A percentile compares a stretch with the other conserved stretches of the same genome.
phyloP scores from a whole-genome alignment of 768 basidiomycete species.

The Boletus sp. region DNA sequence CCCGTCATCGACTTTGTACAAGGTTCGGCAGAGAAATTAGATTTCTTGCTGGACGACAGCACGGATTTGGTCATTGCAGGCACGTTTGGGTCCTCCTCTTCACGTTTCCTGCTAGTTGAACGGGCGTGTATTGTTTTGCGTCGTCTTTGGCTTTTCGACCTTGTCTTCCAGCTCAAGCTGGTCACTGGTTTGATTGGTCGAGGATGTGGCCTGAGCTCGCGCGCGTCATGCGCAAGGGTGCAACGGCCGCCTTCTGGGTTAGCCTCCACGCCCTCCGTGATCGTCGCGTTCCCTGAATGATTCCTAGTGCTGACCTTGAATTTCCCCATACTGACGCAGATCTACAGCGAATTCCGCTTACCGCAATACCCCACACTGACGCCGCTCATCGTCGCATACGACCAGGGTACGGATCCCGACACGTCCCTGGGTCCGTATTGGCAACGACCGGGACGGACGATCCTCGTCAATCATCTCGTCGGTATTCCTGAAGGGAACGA shows the following conservation, averaged over 20 bases:
- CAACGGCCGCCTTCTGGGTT: conserved; percentile 75
- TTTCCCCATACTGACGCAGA: not conserved
- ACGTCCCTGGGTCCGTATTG: conserved; percentile 4
- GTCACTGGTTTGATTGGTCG: conserved; percentile 79
- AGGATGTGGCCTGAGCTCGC: conserved; percentile 67
- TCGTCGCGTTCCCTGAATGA: not conserved
- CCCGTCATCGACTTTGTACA: conserved; percentile 31
- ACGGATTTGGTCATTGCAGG: conserved; percentile 71
- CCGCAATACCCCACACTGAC: not conserved
- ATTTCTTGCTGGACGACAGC: conserved; percentile 43
- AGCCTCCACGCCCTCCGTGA: conserved; percentile 6
- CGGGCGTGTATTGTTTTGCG: not conserved
- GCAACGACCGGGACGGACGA: conserved; percentile 3
- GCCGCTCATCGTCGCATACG: conserved; percentile 1
- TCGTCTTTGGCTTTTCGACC: not conserved
- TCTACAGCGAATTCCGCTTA: conserved; percentile 8
- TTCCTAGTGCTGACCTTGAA: not conserved
- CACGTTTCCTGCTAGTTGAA: not conserved
- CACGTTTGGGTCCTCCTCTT: conserved; percentile 23
- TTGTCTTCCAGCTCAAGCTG: conserved; percentile 56
- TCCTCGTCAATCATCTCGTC: not conserved
- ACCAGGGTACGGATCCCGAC: not conserved
- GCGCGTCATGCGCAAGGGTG: conserved; percentile 56
- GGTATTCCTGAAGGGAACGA: not conserved
- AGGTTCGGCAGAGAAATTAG: conserved; percentile 53